Base-by-base conservation (phyloP, 75 land plant species). In the Ceratopteris richardii region DNA sequence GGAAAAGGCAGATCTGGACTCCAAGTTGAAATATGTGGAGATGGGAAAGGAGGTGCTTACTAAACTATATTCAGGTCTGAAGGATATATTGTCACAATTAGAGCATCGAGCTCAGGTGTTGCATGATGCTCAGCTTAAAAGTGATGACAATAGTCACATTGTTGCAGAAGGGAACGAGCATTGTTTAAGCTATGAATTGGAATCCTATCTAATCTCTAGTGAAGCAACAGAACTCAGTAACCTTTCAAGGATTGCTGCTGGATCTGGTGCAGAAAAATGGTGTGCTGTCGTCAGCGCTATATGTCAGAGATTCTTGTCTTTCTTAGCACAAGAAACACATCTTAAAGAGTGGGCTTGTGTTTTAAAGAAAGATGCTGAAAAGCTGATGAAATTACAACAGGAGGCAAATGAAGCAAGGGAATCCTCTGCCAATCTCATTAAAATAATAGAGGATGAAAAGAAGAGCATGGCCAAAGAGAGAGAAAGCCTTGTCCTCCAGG, bases 261-360 rank as follows among this genome's bases (percentile, higher is more conserved):
- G 56, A 36, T 56, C 61, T 22, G 50, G 50, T 48, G 56, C 69
- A 51, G 68, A 71, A 14, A 66, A 65, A 43, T 71, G 73, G 73
- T 64, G 73, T 54, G 31, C 39, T n/a, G 57, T 54, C 19, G 68
- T 71, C 24, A 47, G 54, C 25, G 62, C 57, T 14, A 51, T 71
- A 10, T 71, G 67, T 46, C 57, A 64, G 54, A 68, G 73, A 39
- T 44, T 71, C 27, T 61, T 64, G 30, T 22, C 54, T 31, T 71
- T 42, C 22, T 44, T 71, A 56, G 31, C 43, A 19, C 63, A 56
- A 27, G 73, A 71, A 39, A 71, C 73, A 12, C 60, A 63, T 39
- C 73, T 71, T 25, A 68, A 71, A 58, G 46, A 64, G 36, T 71
- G 73, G 73, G 68, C 69, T 25, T 47, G 28, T 46, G 29, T 61